Evolutionary conservation across 805 yeast genomes (phyloP), one percentile per base, ranked within the genome.

Genomic region (Lipomyces kockii): DNA sequence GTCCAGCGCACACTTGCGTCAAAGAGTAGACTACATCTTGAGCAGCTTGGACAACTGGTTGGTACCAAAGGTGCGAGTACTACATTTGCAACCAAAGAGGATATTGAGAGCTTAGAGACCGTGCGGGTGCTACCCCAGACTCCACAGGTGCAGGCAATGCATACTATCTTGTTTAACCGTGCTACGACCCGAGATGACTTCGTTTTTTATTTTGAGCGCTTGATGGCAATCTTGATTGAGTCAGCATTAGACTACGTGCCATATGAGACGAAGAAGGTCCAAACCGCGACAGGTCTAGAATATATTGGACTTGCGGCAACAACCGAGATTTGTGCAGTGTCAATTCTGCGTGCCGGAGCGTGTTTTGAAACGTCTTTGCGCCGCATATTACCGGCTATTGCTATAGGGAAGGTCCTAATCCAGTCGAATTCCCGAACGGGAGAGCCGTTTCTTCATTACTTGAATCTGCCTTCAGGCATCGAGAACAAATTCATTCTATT

Each of bases 361-460:
- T 91, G 97, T 75, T 93, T 93, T 74, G 88, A 90, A 85, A 85
- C 84, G 37, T 89, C 97, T 0, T 80, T 94, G 52, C 85, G 90
- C 67, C 87, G 87, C 71, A 86, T 93, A 0, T 82, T 92, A 32
- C 94, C 97, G 0, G 91, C 88, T 61, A 87, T 91, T 12, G 83
- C 86, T 11, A 83, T 92, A 46, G 98, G 99, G 0, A 91, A 93
- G 75, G 77, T 94, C 29, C 80, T 94, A 58, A 92, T 94, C 73
- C 97, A 92, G 78, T 88, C 97, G 7, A 97, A 93, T 77, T 83
- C 95, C 0, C 79, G 82, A 27, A 93, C 98, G 0, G 98, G 98
- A 8, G 98, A 94, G 78, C 98, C 99, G 0, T 93, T 89, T 75
- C 82, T 95, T 67, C 97, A 93, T 77, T 86, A 88, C n/a, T 89